These are phyloP conservation scores for Curvularia sp. DNA, from an alignment of 2,329 filamentous ascomycete genomes.

Conservation along the genomic window DNA sequence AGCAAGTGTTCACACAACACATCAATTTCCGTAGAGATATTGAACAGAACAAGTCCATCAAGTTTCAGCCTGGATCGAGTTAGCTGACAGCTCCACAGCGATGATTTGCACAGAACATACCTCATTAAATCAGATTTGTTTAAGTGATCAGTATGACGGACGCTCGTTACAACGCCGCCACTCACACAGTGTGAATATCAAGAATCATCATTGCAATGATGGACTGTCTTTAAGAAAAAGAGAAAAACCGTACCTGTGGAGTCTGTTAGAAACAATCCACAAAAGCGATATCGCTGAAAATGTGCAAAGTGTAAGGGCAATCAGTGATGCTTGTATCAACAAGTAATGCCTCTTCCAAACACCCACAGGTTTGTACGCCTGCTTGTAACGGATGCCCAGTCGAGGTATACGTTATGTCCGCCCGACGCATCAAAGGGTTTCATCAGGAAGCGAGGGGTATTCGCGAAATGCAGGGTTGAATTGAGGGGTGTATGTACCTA, in stretches of 20 bases:
- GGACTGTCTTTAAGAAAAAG: conserved; percentile 49
- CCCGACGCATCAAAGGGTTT: conserved; percentile 72
- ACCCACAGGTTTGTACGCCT: conserved; percentile 71
- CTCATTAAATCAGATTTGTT: conserved; percentile 77
- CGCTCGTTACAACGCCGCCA: conserved; percentile 58
- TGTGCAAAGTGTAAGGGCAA: conserved; percentile 33
- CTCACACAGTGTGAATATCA: conserved; percentile 76
- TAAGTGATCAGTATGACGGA: conserved; percentile 64
- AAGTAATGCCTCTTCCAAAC: conserved; percentile 62
- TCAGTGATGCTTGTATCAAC: conserved; percentile 76
- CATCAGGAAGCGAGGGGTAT: conserved; percentile 55
- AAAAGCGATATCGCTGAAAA: conserved; percentile 7
- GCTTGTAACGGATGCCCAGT: conserved; percentile 59
- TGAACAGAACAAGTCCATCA: conserved; percentile 43
- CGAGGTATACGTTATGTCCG: conserved; percentile 67
- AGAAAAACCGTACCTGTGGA: conserved; percentile 42
- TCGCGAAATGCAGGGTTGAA: conserved; percentile 21
- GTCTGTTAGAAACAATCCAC: conserved; percentile 24
- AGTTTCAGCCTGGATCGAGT: conserved; percentile 45
- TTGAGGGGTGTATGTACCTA: conserved; percentile 42
- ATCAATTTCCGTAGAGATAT: conserved; percentile 19
- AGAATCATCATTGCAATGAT: conserved; percentile 66
- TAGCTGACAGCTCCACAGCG: conserved; percentile 23
- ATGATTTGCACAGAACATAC: conserved; percentile 44
- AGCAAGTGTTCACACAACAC: conserved; percentile 27